phyloP scores from a whole-genome alignment of 2,329 filamentous ascomycete genomes.

The Aureobasidium sp. region DNA sequence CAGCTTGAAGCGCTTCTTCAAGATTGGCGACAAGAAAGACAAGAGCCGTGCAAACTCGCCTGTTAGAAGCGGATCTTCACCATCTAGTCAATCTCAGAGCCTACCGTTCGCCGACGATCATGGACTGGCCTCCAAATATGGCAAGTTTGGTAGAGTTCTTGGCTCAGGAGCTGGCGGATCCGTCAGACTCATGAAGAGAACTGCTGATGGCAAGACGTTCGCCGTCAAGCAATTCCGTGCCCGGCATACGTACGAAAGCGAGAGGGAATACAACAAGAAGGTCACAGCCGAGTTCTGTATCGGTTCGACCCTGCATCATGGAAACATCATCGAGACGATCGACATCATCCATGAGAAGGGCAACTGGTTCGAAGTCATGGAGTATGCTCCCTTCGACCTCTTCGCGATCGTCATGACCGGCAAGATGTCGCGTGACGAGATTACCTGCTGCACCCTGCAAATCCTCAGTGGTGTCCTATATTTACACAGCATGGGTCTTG shows the following conservation, averaged over 20 bases:
- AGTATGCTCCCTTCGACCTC: conserved; percentile 90
- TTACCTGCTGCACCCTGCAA: conserved; percentile 85
- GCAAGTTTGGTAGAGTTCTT: conserved; percentile 87
- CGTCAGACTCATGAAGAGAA: conserved; percentile 87
- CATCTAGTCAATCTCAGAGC: conserved; percentile 19
- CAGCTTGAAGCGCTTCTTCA: conserved; percentile 95
- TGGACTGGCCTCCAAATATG: conserved; percentile 81
- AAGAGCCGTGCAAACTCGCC: conserved; percentile 20
- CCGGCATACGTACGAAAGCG: conserved; percentile 83
- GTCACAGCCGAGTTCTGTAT: conserved; percentile 98
- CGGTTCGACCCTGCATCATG: conserved; percentile 90
- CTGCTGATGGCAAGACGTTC: conserved; percentile 85
- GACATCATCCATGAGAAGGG: conserved; percentile 92
- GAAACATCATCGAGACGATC: conserved; percentile 95
- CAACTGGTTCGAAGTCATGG: conserved; percentile 98
- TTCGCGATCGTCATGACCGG: conserved; percentile 99
- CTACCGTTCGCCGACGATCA: conserved; percentile 92
- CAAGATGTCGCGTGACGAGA: conserved; percentile 86
- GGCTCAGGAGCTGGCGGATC: conserved; percentile 92
- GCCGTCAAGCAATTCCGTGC: conserved; percentile 96
- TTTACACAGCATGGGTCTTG: conserved; percentile 86
- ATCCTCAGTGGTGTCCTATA: conserved; percentile 93
- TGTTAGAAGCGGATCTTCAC: conserved; percentile 27
- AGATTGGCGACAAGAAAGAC: conserved; percentile 56
- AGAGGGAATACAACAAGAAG: conserved; percentile 96